Evolutionary conservation across 768 basidiomycete species (phyloP), one percentile per base, ranked within the genome.

Genomic region (Mycena metata): DNA sequence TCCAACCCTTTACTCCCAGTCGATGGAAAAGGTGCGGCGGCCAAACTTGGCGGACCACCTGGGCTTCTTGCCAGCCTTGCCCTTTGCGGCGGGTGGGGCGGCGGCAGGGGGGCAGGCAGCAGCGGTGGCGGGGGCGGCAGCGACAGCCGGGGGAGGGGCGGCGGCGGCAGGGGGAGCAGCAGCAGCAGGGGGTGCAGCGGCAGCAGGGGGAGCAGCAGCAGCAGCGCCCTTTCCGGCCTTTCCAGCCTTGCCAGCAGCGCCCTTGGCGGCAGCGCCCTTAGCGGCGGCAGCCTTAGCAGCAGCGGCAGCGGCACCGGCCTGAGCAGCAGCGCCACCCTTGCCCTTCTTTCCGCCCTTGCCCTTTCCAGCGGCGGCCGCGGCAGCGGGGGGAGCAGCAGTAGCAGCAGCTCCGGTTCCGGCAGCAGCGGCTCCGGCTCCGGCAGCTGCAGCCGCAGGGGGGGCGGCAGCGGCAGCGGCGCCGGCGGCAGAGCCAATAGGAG

Each of bases 271-370:
- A 12, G 19, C 36, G 33, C 26, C 51, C 19, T 52, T 35, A 3
- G 52, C 36, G 3, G 19, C 36, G 5, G 26, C 52, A 5, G 52
- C 52, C 12, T 54, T 35, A 2, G 39, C 39, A 39, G 39, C 39
- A 10, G 52, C 52, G n/a, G 52, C 43, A 26, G 57, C 41, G 21
- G 46, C 47, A 15, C 6, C 21, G 23, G 21, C 47, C 9, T 15
- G 11, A 10, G 23, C 47, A 10, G 39, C 39, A 10, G 52, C 52
- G n/a, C 30, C 51, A 17, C n/a, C 52, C 16, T 45, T 46, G 23
- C 43, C 43, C n/a, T n/a, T n/a, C n/a, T n/a, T n/a, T n/a, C 52
- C 52, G 19, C 52, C 52, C 52, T 54, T 54, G 21, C 49, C 47
- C 33, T 56, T 19, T 35, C n/a, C 64, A 4, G 26, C 41, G 15